Percentiles rank a stretch among this genome's conserved stretches.
These are phyloP conservation scores for Cryptococcus sp. DNA, from an alignment of 1,284 basidiomycete genomes.

Conservation along the genomic window DNA sequence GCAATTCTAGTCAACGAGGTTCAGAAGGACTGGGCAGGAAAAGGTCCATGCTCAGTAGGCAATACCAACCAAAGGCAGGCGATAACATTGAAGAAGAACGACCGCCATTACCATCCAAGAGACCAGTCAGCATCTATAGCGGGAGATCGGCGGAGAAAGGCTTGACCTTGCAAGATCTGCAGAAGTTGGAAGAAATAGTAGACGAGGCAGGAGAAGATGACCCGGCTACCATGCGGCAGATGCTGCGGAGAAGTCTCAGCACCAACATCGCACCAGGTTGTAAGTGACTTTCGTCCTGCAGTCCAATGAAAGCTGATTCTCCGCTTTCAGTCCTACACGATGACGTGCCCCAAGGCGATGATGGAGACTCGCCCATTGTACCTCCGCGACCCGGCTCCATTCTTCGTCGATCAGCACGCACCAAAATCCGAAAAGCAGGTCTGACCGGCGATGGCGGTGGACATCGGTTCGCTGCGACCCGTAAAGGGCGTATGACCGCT, in stretches of 20 bases:
- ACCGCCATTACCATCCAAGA: conserved; percentile 64
- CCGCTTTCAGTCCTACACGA: conserved; percentile 38
- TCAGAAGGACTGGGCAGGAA: conserved; percentile 68
- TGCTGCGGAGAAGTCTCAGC: conserved; percentile 84
- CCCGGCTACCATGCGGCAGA: conserved; percentile 75
- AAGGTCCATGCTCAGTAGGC: conserved; percentile 85
- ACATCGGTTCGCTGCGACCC: conserved; percentile 67
- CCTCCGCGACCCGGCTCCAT: conserved; percentile 83
- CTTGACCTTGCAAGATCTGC: conserved; percentile 86
- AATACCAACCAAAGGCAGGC: conserved; percentile 74
- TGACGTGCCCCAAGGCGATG: conserved; percentile 33
- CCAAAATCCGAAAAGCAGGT: conserved; percentile 90
- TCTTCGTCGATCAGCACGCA: conserved; percentile 85
- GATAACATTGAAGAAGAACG: conserved; percentile 70
- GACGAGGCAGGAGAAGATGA: conserved; percentile 83
- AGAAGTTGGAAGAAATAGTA: conserved; percentile 87
- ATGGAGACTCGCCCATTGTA: conserved; percentile 76
- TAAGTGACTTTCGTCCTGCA: conserved; percentile 55
- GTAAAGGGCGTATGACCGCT: conserved; percentile 51
- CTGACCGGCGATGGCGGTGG: conserved; percentile 73
- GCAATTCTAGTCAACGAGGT: conserved; percentile 46
- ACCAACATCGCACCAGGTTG: conserved; percentile 81
- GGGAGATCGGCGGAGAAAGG: conserved; percentile 60
- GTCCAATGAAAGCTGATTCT: conserved; percentile 1
- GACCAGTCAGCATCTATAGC: conserved; percentile 65